These are phyloP conservation scores for Cydonia oblonga DNA, from an alignment of 331 rosid genomes.

Conservation along the genomic window DNA sequence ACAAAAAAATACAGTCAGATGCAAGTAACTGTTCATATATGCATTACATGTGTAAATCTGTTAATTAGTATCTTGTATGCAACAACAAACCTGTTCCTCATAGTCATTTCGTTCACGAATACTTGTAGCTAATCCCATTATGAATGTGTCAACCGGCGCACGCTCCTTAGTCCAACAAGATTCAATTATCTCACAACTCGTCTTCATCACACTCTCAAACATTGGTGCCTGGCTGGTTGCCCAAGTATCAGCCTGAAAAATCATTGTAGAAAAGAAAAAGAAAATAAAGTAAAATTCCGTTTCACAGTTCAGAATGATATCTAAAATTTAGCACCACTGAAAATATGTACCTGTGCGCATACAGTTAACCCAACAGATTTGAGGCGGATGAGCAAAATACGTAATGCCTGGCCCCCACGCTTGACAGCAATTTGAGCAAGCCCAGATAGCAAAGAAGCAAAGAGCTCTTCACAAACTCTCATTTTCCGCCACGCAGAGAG, in stretches of 20 bases:
- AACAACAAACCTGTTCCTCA: conserved; percentile 63
- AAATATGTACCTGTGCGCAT: conserved; percentile 64
- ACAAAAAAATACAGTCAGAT: neutral
- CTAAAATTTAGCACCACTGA: conserved; percentile 10
- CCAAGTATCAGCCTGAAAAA: conserved; percentile 76
- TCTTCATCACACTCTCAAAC: conserved; percentile 84
- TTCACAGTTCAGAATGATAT: conserved; percentile 1
- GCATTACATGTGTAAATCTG: neutral
- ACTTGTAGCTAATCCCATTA: conserved; percentile 91
- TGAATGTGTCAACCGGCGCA: conserved; percentile 89
- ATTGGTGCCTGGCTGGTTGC: conserved; percentile 71
- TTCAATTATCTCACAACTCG: conserved; percentile 73
- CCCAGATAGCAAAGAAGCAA: conserved; percentile 63
- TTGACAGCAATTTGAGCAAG: conserved; percentile 72
- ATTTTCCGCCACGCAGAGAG: conserved; percentile 86
- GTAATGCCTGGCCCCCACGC: conserved; percentile 88
- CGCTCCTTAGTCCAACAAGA: conserved; percentile 97
- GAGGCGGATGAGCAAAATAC: conserved; percentile 87
- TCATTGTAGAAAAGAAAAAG: conserved; percentile 6
- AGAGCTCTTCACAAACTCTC: conserved; percentile 84
- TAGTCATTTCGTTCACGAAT: conserved; percentile 89
- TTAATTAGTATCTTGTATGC: neutral
- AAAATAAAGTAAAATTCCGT: neutral
- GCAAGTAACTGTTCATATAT: neutral
- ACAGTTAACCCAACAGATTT: conserved; percentile 88